Conservation (phyloP, 331 rosid genomes). For the Stylosanthes scabra region DNA sequence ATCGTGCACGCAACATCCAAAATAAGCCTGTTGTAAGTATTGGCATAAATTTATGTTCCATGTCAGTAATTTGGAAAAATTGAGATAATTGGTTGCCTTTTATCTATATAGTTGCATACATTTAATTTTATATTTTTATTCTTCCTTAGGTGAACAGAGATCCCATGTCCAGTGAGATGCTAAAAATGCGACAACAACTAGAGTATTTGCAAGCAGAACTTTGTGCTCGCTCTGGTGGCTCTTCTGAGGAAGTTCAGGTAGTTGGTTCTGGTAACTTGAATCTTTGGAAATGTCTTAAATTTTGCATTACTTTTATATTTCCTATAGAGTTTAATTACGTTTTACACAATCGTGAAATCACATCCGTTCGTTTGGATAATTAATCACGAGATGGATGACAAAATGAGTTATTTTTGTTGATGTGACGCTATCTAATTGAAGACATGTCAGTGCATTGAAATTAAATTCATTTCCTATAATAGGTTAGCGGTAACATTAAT, state of each 20-base stretch:
- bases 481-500: slow-evolving; percentile 3
- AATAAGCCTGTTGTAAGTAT: slow-evolving; percentile 92
- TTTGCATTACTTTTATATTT: slow-evolving; percentile 31
- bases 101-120: background rate
- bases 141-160: slow-evolving; percentile 84
- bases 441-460: too few species aligned
- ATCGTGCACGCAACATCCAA: slow-evolving; percentile 96
- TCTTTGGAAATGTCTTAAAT: slow-evolving; percentile 20
- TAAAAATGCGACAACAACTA: slow-evolving; percentile 96
- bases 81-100: slow-evolving; percentile 31
- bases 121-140: slow-evolving; percentile 42
- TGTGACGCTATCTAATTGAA: too few species aligned
- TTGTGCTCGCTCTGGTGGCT: slow-evolving; percentile 90
- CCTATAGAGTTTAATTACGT: background rate
- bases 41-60: slow-evolving; percentile 19
- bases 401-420: too few species aligned
- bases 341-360: too few species aligned
- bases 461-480: slow-evolving; percentile 3
- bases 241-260: slow-evolving; percentile 93
- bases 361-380: too few species aligned
- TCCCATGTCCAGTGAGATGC: slow-evolving; percentile 92
- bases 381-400: too few species aligned
- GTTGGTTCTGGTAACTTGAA: slow-evolving; percentile 17
- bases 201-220: slow-evolving; percentile 96
- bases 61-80: slow-evolving; percentile 26